Base-by-base conservation (phyloP, 2,329 filamentous ascomycete genomes). In the Fusarium sp. region DNA sequence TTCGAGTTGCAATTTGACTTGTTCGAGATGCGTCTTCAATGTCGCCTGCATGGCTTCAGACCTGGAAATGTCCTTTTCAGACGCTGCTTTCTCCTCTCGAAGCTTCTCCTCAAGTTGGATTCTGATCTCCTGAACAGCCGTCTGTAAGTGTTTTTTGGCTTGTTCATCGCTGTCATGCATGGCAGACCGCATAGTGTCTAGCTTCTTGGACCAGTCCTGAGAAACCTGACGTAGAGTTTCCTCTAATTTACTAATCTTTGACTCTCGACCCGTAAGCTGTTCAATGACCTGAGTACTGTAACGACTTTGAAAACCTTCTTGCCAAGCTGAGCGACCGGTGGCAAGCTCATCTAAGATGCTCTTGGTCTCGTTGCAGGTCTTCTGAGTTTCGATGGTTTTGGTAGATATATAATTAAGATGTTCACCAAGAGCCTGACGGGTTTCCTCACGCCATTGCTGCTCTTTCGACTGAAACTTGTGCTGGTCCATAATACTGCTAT, bases 91-190 rank as follows among this genome's bases (percentile, higher is more conserved):
- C 37, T 72, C 72, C 41, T 66, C 52, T 10, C 62, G 55, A 40
- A 78, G 64, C 2, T 69, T 68, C 25, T 69, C 35, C 14, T 74
- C 64, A 17, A 79, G 57, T 10, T 56, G 50, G 7, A 37, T 39
- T 22, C 53, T 67, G 56, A 78, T 65, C 7, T 67, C 65, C 2
- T 56, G 41, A 14, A 72, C 53, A 25, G 70, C 46, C 7, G 32
- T 27, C 17, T 68, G 66, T 3, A 78, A 19, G n/a, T 65, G 37
- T 8, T 60, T 40, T 27, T 71, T 64, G 14, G 56, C 33, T 39
- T 55, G 55, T 23, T 71, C 56, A 15, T 65, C 64, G 14, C 62
- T 59, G 13, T 56, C 46, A 6, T 62, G 17, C 9, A 66, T 53
- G 13, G 46, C 33, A 4, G 44, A 35, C 15, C 46, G 58, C 45